Evolutionary conservation across 2,329 filamentous ascomycete genomes (phyloP).

Genomic region (Fusarium sp.): DNA sequence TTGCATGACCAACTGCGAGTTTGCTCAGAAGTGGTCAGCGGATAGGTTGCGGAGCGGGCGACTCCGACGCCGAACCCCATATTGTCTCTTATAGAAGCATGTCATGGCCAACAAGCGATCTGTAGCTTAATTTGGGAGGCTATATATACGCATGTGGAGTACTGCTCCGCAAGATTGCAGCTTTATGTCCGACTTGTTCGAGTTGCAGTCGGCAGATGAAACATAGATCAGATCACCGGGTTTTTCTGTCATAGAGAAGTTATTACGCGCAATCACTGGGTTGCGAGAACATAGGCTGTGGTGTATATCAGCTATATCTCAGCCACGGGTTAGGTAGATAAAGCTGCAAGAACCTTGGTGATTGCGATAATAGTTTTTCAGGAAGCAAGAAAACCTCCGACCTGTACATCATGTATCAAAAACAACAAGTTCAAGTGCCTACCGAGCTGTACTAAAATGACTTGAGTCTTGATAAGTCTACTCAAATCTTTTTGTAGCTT

Average conservation of each 20-base stretch:
- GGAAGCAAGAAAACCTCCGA: not conserved
- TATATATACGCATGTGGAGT: slow-evolving; percentile 9
- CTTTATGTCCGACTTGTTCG: slow-evolving; percentile 8
- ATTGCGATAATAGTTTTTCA: not conserved
- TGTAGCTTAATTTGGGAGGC: not conserved
- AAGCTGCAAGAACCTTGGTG: not conserved
- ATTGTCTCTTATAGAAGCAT: not conserved
- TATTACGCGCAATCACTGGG: not conserved
- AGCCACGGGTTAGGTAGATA: not conserved
- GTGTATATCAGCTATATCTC: not conserved
- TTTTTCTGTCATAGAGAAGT: not conserved
- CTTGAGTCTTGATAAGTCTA: not conserved
- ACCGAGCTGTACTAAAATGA: not conserved
- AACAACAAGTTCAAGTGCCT: not conserved
- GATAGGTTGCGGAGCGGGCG: not conserved
- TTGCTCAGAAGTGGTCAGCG: not conserved
- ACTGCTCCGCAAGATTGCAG: slow-evolving; percentile 27
- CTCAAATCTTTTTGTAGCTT: not conserved
- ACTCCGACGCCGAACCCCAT: not conserved
- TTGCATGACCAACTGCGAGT: not conserved
- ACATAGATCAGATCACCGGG: slow-evolving; percentile 2
- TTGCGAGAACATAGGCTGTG: not conserved
- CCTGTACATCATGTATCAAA: not conserved
- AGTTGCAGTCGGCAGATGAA: slow-evolving; percentile 2
- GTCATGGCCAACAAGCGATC: not conserved